Base-by-base conservation (phyloP, 2,329 filamentous ascomycete species). In the Colletotrichum godetiae region DNA sequence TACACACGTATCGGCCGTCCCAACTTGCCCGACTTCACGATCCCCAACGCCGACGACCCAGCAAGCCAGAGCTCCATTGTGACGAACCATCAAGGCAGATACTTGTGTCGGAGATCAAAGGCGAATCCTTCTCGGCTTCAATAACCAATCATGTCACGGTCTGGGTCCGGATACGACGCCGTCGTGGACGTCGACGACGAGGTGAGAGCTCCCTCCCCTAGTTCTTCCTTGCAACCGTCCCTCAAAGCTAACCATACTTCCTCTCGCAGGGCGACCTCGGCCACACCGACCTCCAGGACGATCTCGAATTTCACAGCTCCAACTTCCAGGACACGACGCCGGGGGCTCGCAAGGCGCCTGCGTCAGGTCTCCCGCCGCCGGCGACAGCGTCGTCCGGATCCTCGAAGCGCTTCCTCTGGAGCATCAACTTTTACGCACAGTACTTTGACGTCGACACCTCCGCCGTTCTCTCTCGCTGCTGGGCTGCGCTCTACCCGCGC, bases 401-500 rank as follows among this genome's bases (percentile, higher is more conserved):
- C 13, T 88, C 90, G 74, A 98, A 98, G 85, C 94, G 94, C 80
- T 95, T 93, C 86, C 93, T 98, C 76, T 99, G 97, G 97, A 92
- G 92, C 58, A 88, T 98, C 75, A 91, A 92, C 71, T 99, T 98
- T 88, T 99, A 99, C 86, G 92, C 95, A 68, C 97, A 98, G 85
- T 98, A 97, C 90, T 99, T 99, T 86, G 97, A 99, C 81, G 96
- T 99, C 76, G 97, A 99, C 85, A 98, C 97, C 1, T 92, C 90
- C 73, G 94, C 97, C 66, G 95, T 99, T 24, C 86, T 98, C 68
- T 89, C 92, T 79, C 93, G 97, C 76, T 98, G 97, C 84, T 92
- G 92, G 83, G 93, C 95, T 1, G 92, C 96, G n/a, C 86, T 98
- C 52, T 98, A 93, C 83, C 97, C 97, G 58, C 92, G 95, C 75